Evolutionary conservation across 2,329 filamentous ascomycete genomes (phyloP).

Genomic region (Plenodomus lindquistii): DNA sequence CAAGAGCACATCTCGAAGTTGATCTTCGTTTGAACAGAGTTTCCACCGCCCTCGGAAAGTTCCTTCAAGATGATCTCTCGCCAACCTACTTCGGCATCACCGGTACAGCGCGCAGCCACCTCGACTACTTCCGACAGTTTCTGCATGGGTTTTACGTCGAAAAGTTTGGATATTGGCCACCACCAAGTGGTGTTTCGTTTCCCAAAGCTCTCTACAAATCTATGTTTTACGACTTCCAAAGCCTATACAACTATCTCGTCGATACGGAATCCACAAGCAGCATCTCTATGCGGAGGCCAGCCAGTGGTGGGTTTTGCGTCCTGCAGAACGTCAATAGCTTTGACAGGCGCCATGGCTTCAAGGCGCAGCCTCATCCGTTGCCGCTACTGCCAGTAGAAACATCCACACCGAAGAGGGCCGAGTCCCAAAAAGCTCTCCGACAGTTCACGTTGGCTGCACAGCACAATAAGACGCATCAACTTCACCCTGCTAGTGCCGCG

Average conservation of each 20-base stretch:
- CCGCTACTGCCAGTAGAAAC: constrained; percentile 63
- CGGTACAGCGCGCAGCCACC: constrained; percentile 63
- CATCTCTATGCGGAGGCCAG: constrained; percentile 56
- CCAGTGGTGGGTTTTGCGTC: constrained; percentile 70
- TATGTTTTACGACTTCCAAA: constrained; percentile 72
- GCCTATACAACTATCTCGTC: constrained; percentile 71
- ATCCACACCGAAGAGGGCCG: constrained; percentile 34
- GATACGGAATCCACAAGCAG: constrained; percentile 61
- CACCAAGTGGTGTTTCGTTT: constrained; percentile 57
- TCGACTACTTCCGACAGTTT: constrained; percentile 73
- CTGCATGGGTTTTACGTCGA: constrained; percentile 68
- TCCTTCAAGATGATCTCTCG: constrained; percentile 73
- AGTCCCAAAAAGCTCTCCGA: constrained; percentile 41
- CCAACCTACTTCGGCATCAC: constrained; percentile 68
- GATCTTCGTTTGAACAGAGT: constrained; percentile 64
- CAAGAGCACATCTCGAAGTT: constrained; percentile 66
- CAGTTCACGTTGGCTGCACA: constrained; percentile 42
- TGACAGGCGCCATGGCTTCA: constrained; percentile 63
- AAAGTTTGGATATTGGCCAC: constrained; percentile 74
- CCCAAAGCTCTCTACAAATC: constrained; percentile 61
- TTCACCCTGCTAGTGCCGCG: constrained; percentile 58
- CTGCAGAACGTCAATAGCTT: constrained; percentile 70
- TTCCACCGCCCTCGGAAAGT: constrained; percentile 63
- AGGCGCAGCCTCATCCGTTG: constrained; percentile 65
- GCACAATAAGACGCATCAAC: constrained; percentile 52